Percentiles rank a stretch among this genome's conserved stretches.
phyloP scores from a whole-genome alignment of 2,329 filamentous ascomycete genomes.

The Botrytis aclada region DNA sequence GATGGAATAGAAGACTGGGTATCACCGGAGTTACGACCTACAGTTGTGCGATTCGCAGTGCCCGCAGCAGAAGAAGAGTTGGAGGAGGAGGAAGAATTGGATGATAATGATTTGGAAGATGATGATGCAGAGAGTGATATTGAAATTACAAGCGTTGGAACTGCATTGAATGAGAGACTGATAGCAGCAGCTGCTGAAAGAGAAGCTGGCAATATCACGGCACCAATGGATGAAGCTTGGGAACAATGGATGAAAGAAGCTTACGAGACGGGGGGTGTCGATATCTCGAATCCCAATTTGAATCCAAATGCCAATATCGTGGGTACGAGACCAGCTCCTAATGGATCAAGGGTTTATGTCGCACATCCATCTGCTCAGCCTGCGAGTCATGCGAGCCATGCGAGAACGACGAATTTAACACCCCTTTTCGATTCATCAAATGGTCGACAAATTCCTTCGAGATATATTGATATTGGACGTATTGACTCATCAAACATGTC shows the following conservation, averaged over 20 bases:
- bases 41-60: constrained; percentile 23
- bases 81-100: constrained; percentile 36
- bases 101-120: constrained; percentile 38
- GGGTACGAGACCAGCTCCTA: constrained; percentile 39
- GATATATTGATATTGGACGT: not conserved
- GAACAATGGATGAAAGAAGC: constrained; percentile 72
- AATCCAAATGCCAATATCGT: constrained; percentile 36
- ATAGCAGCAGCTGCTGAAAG: constrained; percentile 60
- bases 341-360: not conserved
- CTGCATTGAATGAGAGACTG: constrained; percentile 62
- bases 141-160: constrained; percentile 57
- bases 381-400: not conserved
- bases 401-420: not conserved
- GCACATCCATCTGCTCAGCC: not conserved
- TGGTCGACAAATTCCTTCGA: not conserved
- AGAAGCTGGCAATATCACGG: constrained; percentile 56
- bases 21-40: constrained; percentile 42
- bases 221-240: constrained; percentile 67
- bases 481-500: not conserved
- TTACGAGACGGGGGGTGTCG: constrained; percentile 59
- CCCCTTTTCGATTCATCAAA: not conserved
- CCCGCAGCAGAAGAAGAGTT: constrained; percentile 38
- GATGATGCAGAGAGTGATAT: constrained; percentile 51
- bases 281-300: constrained; percentile 41
- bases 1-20: constrained; percentile 65